Base-by-base conservation (phyloP, 208 protist species). In the Balamuthia mandrillaris region DNA sequence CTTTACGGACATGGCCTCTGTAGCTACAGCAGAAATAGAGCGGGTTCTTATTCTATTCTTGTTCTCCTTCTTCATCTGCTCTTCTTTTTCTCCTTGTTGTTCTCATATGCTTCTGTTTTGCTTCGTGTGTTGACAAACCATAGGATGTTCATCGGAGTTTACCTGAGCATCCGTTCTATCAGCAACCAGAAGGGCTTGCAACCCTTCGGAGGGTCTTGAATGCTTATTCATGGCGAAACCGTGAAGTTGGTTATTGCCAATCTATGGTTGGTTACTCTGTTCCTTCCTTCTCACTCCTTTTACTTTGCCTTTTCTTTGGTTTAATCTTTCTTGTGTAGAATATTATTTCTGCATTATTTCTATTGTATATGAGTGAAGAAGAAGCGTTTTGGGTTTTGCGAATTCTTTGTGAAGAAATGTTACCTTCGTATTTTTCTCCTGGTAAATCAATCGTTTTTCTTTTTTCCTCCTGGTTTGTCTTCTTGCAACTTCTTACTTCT, bases 331-430 rank as follows among this genome's bases (percentile, higher is more conserved):
- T 14, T 14, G 2, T 7, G 1, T 27, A 82, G 75, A 93, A 93
- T 52, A 79, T 93, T n/a, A 88, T 93, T 31, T 89, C 78, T 24
- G 91, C 84, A 3, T 60, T 87, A 7, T 24, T 93, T 1, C 42
- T 93, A 3, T 77, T 90, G 39, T 72, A 86, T 14, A 82, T 88
- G 21, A 68, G 81, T 6, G 91, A 93, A 63, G 91, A 93, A 33
- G 88, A 93, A 75, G 78, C 90, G n/a, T 93, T 93, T 72, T 93
- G 91, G 91, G 6, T 93, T 2, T 31, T 93, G 0, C 75, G 84
- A 0, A 88, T 88, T 0, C 81, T 93, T 51, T 82, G 90, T 3
- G 91, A 92, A 49, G 89, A 91, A 21, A 56, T 90, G 35, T 31
- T 92, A 58, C 74, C 75, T n/a, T 60, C 41, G 24, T 82, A 82